These are phyloP conservation scores for Sarocladium brachiariae DNA, from an alignment of 2,329 filamentous ascomycete genomes.

Conservation along the genomic window DNA sequence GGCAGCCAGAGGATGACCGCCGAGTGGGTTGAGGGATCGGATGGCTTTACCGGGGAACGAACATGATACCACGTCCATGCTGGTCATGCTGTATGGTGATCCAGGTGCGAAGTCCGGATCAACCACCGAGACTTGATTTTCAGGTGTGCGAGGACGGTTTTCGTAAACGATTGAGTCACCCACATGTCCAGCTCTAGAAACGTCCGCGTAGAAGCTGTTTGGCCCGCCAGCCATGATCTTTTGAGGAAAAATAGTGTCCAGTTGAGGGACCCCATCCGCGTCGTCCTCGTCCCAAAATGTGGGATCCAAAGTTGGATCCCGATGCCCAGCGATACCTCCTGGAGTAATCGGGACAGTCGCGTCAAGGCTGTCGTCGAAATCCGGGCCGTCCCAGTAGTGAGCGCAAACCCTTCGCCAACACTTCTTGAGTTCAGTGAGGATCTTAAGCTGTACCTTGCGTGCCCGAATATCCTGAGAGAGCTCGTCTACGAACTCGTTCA, in stretches of 20 bases:
- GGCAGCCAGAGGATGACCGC: constrained; percentile 39
- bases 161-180: constrained; percentile 38
- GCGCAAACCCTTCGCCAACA: constrained; percentile 92
- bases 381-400: constrained; percentile 75
- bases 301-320: constrained; percentile 49
- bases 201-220: constrained; percentile 39
- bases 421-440: constrained; percentile 89
- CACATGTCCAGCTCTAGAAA: constrained; percentile 38
- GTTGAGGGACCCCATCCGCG: constrained; percentile 35
- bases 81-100: constrained; percentile 52
- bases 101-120: constrained; percentile 17
- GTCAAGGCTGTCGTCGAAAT: constrained; percentile 55
- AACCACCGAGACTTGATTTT: constrained; percentile 23
- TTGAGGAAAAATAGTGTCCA: constrained; percentile 33
- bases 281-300: constrained; percentile 44
- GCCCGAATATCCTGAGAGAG: constrained; percentile 37
- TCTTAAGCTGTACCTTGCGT: constrained; percentile 63
- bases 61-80: constrained; percentile 56
- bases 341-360: constrained; percentile 64
- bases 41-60: constrained; percentile 51
- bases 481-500: constrained; percentile 63
- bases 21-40: constrained; percentile 31
- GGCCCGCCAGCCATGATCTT: constrained; percentile 5
- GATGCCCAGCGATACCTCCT: constrained; percentile 62
- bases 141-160: constrained; percentile 41